phyloP scores from a whole-genome alignment of 2,329 filamentous ascomycete species.

The Aschersonia sp. region DNA sequence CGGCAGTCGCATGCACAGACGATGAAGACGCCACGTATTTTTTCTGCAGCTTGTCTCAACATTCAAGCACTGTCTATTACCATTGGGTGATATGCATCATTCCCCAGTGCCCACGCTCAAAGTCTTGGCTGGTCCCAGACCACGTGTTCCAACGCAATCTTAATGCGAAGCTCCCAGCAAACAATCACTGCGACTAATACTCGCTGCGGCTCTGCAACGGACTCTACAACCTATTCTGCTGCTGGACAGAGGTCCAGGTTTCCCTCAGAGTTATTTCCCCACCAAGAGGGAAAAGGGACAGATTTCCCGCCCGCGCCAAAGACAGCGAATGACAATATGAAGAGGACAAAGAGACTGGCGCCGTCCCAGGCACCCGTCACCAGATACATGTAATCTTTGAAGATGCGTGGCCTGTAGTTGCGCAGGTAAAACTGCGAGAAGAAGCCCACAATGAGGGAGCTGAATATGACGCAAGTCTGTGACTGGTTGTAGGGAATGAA shows the following conservation, averaged over 20 bases:
- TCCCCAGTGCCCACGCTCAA: no score
- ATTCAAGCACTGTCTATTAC: no score
- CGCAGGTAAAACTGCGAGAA: slow-evolving; percentile 36
- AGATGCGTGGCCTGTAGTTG: slow-evolving; percentile 34
- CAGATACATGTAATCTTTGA: slow-evolving; percentile 38
- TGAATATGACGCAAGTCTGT: slow-evolving; percentile 39
- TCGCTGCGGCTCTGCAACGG: no score
- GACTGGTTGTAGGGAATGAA: slow-evolving; percentile 14
- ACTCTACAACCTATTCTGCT: slow-evolving; percentile 10
- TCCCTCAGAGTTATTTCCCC: slow-evolving; percentile 35
- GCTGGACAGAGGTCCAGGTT: slow-evolving; percentile 32
- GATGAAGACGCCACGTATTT: no score
- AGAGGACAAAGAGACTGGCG: slow-evolving; percentile 19
- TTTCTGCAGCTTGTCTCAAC: no score
- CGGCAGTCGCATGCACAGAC: no score
- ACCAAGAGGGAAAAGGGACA: slow-evolving; percentile 34
- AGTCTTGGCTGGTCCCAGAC: no score
- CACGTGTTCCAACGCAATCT: no score
- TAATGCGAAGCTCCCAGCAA: no score
- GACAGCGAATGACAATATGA: slow-evolving; percentile 34
- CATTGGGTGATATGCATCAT: no score
- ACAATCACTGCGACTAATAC: no score
- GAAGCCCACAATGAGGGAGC: slow-evolving; percentile 28
- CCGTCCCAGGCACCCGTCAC: slow-evolving; percentile 38
- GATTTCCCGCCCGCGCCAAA: slow-evolving; percentile 32